Evolutionary conservation across 345 rosid genomes (phyloP), one percentile per base, ranked within the genome.

Genomic region (Limnanthes douglasii): DNA sequence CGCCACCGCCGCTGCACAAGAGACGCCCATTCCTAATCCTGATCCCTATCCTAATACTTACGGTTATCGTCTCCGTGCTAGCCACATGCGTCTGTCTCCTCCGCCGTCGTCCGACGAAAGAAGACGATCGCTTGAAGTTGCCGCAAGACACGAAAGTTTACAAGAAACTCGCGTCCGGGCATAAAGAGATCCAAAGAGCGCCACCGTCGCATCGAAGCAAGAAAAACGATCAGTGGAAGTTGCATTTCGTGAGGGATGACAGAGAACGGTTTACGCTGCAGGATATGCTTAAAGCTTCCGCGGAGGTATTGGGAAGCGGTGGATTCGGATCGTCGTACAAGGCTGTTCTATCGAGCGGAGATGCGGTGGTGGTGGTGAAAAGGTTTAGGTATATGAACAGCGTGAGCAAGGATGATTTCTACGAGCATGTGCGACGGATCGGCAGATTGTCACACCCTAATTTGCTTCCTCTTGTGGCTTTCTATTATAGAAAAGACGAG

Each of bases 271-370:
- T 88, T 20, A 79, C 76, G 29, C 54, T 82, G 37, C 83, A 64
- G n/a, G 86, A 83, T 40, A 54, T 83, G 42, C 90, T 83, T 2
- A 65, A 83, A 38, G 80, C 95, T 0, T 76, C 93, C 0, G 95
- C 95, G 3, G 83, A 83, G 60, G 69, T 71, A 11, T 37, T 88
- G 45, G 95, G 97, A 0, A 78, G 76, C 39, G 83, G 90, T 2
- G 62, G 57, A 21, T 73, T 82, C 0, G 93, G 97, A 29, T 73
- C 97, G 0, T 73, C 86, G 5, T 88, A 78, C 35, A 88, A 88
- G 57, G 90, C 95, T 2, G 61, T 72, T 4, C 41, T 82, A 6
- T 14, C 41, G 18, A 54, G 51, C 5, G 83, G 86, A 0, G 60
- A 65, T 0, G 66, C 83, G 8, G 57, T 83, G 65, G 95, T 66